A percentile compares a stretch with the other conserved stretches of the same genome.
Evolutionary conservation across 192 early-diverging fungal species (phyloP).

Genomic region (Phlyctochytrium bullatum): DNA sequence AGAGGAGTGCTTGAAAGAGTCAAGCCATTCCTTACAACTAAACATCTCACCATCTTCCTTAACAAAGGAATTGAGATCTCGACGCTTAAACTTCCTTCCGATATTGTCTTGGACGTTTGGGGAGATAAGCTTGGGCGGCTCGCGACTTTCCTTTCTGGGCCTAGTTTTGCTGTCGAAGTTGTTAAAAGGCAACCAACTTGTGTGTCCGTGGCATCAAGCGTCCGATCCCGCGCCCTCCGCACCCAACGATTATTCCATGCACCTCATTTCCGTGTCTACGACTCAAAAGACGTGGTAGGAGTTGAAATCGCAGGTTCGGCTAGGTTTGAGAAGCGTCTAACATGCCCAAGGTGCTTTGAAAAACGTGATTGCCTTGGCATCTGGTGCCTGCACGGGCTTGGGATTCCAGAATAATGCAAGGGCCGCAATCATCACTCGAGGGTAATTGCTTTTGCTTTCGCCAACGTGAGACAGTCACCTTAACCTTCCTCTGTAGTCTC

Average conservation of each 20-base stretch:
- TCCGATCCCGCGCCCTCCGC: constrained; percentile 26
- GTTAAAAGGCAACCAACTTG: constrained; percentile 44
- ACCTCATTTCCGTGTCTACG: constrained; percentile 51
- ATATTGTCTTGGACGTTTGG: constrained; percentile 41
- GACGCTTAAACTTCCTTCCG: constrained; percentile 35
- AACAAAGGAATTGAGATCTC: constrained; percentile 57
- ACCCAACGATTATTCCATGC: constrained; percentile 49
- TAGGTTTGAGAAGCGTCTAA: neutral
- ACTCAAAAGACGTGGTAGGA: constrained; percentile 40
- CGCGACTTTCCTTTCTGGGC: constrained; percentile 49
- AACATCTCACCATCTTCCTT: constrained; percentile 51
- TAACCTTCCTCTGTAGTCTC: constrained; percentile 18
- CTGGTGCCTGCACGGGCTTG: constrained; percentile 44
- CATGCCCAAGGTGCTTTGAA: constrained; percentile 40
- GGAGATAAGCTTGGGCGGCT: constrained; percentile 30
- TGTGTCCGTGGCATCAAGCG: constrained; percentile 41
- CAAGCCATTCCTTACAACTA: constrained; percentile 28
- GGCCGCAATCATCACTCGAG: constrained; percentile 52
- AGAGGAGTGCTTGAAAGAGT: constrained; percentile 25
- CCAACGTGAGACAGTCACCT: neutral
- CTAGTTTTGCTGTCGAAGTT: constrained; percentile 50
- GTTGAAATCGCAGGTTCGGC: constrained; percentile 39
- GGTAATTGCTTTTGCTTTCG: constrained; percentile 27
- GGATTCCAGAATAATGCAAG: constrained; percentile 51
- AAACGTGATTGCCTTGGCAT: constrained; percentile 53